These are phyloP conservation scores for Pichia phayaonensis DNA, from an alignment of 805 yeast genomes.

Conservation along the genomic window DNA sequence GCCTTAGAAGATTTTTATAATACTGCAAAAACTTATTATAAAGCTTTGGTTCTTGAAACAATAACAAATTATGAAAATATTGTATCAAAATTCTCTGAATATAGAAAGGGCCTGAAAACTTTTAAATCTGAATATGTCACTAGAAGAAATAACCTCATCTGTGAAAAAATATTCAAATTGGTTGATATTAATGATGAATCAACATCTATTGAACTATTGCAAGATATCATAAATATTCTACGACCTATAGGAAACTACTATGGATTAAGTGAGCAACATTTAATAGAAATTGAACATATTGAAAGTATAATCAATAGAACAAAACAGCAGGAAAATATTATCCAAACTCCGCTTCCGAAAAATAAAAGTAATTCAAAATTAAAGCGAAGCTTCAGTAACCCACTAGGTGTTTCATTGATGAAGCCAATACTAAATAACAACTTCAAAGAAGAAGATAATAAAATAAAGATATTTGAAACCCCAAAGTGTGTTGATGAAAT, in stretches of 20 bases:
- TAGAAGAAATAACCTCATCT: constrained; percentile 48
- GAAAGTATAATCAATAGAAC: neutral
- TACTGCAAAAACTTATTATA: constrained; percentile 24
- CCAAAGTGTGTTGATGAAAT: constrained; percentile 3
- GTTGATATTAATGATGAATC: constrained; percentile 20
- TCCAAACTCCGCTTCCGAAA: constrained; percentile 1
- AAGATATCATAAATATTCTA: constrained; percentile 1
- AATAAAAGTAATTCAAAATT: neutral
- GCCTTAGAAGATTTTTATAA: constrained; percentile 38
- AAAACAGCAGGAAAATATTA: neutral
- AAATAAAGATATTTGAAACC: constrained; percentile 7
- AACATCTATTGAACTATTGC: constrained; percentile 9
- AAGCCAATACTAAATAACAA: constrained; percentile 2
- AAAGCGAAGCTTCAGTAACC: constrained; percentile 10
- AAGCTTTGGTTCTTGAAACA: constrained; percentile 27
- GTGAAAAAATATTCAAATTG: constrained; percentile 38
- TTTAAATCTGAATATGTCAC: constrained; percentile 43
- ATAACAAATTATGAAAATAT: constrained; percentile 34
- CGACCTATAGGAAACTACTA: constrained; percentile 7
- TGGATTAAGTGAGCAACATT: neutral
- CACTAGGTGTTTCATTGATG: constrained; percentile 6
- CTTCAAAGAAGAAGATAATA: neutral
- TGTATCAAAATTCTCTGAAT: constrained; percentile 32
- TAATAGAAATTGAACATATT: neutral
- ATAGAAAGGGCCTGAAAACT: constrained; percentile 33